A percentile compares a stretch with the other conserved stretches of the same genome.
Evolutionary conservation across 2,329 filamentous ascomycete genomes (phyloP).

Genomic region (Botryosphaeria dothidea): DNA sequence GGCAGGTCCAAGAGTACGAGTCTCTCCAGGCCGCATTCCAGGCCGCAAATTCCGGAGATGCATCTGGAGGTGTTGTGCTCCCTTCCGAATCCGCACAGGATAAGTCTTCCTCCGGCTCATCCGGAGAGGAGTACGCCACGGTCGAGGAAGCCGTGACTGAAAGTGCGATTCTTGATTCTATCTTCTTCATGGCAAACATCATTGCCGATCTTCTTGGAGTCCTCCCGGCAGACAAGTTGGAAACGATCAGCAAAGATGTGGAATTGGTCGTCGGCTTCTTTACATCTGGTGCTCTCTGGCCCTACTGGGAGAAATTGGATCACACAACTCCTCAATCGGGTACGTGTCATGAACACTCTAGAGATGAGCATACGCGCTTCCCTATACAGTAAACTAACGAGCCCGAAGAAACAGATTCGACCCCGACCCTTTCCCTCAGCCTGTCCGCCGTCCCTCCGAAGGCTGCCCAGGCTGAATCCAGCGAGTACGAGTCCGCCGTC

Average conservation of each 20-base stretch:
- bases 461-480: conserved; percentile 31
- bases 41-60: conserved; percentile 25
- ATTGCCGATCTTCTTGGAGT: conserved; percentile 61
- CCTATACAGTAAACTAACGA: conserved; percentile 25
- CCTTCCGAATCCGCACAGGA: conserved; percentile 15
- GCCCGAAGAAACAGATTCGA: conserved; percentile 30
- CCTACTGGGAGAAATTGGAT: conserved; percentile 4
- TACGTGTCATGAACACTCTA: no score
- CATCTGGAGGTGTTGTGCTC: conserved; percentile 25
- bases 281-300: not conserved
- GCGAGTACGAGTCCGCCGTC: conserved; percentile 56
- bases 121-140: conserved; percentile 63
- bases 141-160: conserved; percentile 68
- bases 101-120: conserved; percentile 28
- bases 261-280: conserved; percentile 47
- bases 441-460: conserved; percentile 19
- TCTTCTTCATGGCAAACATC: not conserved
- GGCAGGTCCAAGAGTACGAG: conserved; percentile 48
- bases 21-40: conserved; percentile 39
- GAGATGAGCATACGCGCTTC: not conserved
- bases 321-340: conserved; percentile 25
- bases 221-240: conserved; percentile 61
- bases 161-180: conserved; percentile 62
- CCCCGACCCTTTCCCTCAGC: conserved; percentile 32
- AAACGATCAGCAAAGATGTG: conserved; percentile 52